phyloP scores from a whole-genome alignment of 2,329 filamentous ascomycete genomes.

The Penicillium sp. region DNA sequence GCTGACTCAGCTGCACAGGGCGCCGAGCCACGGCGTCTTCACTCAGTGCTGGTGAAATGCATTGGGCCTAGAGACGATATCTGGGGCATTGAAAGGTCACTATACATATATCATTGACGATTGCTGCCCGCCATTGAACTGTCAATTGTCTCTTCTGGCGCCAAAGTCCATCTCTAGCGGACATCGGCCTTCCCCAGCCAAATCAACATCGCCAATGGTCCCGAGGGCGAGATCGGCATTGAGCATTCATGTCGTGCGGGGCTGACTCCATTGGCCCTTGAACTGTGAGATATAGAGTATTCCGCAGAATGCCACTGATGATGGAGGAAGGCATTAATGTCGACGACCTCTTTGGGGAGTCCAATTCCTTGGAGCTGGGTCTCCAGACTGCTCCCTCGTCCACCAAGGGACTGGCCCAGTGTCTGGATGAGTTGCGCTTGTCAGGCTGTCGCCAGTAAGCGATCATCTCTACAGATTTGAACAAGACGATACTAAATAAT shows the following conservation, averaged over 20 bases:
- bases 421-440: slow-evolving; percentile 72
- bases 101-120: neutral
- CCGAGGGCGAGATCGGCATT: slow-evolving; percentile 6
- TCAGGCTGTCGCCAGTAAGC: slow-evolving; percentile 80
- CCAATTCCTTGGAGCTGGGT: slow-evolving; percentile 55
- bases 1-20: slow-evolving; percentile 14
- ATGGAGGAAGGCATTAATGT: slow-evolving; percentile 61
- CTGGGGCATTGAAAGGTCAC: neutral
- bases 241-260: slow-evolving; percentile 15
- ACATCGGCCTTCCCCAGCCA: neutral
- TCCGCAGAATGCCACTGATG: slow-evolving; percentile 49
- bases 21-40: neutral
- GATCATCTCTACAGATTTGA: neutral
- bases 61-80: neutral
- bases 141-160: neutral
- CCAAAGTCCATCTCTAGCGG: neutral
- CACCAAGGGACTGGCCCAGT: slow-evolving; percentile 66
- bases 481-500: slow-evolving; percentile 20
- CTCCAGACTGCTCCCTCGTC: slow-evolving; percentile 46
- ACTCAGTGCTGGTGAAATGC: neutral
- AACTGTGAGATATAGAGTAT: neutral
- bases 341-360: slow-evolving; percentile 74
- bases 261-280: slow-evolving; percentile 1
- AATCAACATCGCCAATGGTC: slow-evolving; percentile 1
- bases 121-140: neutral